A percentile compares a stretch with the other conserved stretches of the same genome.
Conservation (phyloP, 1,284 basidiomycete species). For the Apiotrichum gamsii region DNA sequence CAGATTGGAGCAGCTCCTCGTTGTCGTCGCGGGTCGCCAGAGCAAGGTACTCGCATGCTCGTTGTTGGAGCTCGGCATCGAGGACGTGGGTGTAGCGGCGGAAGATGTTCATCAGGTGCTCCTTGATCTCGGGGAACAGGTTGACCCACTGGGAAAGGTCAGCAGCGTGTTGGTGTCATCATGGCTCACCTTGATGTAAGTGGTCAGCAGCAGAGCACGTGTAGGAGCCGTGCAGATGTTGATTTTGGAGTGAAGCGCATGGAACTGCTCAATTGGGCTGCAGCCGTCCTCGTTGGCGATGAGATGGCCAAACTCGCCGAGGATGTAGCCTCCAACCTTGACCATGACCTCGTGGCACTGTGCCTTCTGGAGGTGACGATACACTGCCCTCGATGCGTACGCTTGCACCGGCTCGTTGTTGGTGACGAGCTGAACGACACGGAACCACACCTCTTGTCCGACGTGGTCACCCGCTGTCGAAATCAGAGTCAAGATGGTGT, state of each 20-base stretch:
- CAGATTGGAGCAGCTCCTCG: conserved; percentile 84
- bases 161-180: conserved; percentile 1
- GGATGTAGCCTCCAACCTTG: conserved; percentile 94
- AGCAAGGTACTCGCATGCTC: conserved; percentile 93
- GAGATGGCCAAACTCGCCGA: conserved; percentile 90
- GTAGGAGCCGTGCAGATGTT: conserved; percentile 91
- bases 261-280: conserved; percentile 91
- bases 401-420: conserved; percentile 95
- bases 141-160: conserved; percentile 61
- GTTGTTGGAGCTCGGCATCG: conserved; percentile 96
- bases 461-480: conserved; percentile 96
- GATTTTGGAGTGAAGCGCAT: conserved; percentile 87
- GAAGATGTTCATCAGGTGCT: conserved; percentile 87
- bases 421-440: conserved; percentile 95
- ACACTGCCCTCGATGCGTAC: conserved; percentile 91
- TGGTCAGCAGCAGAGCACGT: conserved; percentile 84
- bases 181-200: conserved; percentile 78
- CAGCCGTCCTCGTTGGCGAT: conserved; percentile 92
- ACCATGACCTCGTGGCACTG: conserved; percentile 95
- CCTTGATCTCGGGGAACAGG: conserved; percentile 96
- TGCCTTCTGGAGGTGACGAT: conserved; percentile 79
- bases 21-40: conserved; percentile 74
- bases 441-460: conserved; percentile 98
- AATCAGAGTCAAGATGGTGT: conserved; percentile 91
- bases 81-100: conserved; percentile 96